Evolutionary conservation across 164 flowering plant genomes (phyloP), one percentile per base, ranked within the genome.

Genomic region (Cinnamomum chago): DNA sequence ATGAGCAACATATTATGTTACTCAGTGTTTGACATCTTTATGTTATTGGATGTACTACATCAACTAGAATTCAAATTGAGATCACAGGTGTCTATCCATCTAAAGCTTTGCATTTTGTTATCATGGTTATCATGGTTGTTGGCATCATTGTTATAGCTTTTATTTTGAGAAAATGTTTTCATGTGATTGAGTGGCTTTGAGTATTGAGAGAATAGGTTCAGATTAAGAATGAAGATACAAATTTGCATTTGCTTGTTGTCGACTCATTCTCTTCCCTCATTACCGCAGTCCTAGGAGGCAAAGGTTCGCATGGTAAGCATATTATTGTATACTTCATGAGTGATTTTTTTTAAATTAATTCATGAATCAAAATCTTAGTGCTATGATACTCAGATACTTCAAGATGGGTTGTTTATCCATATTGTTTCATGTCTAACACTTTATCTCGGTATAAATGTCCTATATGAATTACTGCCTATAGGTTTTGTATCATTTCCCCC

Each of bases 221-320:
- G 90, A 75, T 76, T 76, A 75, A 77, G 70, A 75, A 33, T 18
- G 74, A 73, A 71, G 84, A 73, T 24, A 14, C 62, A 68, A 77
- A 33, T 50, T 77, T 88, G 47, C 88, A 75, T 62, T 76, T 92
- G 77, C 85, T 93, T 17, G 82, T 93, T 50, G 70, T 93, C 72
- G 98, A 93, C 79, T 92, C 95, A 3, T 77, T 93, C 30, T 92
- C 95, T 9, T 90, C 94, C 20, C 87, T 93, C 67, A 85, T 93
- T 58, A 77, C 94, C 55, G 92, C 94, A 76, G 78, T 93, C 76
- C 92, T 93, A 72, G 94, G 98, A 62, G 88, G 95, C 79, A 79
- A 74, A 83, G 85, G 88, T 68, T 79, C 92, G 58, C 87, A 88
- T 71, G 98, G 98, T 93, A 90, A 47, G 24, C 17, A 71, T 77